Conservation (phyloP, 371 early-diverging fungal species). For the Mortierella sp. region DNA sequence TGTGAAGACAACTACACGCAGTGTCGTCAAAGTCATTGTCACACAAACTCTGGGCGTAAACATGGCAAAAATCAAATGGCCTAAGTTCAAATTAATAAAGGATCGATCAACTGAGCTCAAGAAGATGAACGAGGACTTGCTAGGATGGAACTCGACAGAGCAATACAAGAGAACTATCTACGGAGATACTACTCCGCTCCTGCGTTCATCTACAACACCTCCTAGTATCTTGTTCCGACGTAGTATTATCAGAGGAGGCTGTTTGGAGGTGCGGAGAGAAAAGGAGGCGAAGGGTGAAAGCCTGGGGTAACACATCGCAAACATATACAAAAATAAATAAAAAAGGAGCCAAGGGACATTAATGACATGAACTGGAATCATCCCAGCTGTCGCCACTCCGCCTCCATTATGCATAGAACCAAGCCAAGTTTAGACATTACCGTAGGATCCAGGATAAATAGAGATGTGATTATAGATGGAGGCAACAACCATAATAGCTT, state of each 20-base stretch:
- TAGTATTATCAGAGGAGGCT: neutral
- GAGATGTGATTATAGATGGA: neutral
- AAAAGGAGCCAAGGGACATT: slow-evolving; percentile 23
- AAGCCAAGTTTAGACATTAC: neutral
- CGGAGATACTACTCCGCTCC: slow-evolving; percentile 3
- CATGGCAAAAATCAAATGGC: neutral
- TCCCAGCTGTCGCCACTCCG: slow-evolving; percentile 6
- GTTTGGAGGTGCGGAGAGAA: slow-evolving; percentile 5
- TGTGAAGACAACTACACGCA: no score
- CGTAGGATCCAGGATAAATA: slow-evolving; percentile 11
- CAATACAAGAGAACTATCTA: slow-evolving; percentile 12
- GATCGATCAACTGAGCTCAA: neutral
- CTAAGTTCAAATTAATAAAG: neutral
- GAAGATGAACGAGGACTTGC: neutral
- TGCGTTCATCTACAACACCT: slow-evolving; percentile 12
- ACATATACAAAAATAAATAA: neutral
- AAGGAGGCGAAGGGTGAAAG: slow-evolving; percentile 2
- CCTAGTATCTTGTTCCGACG: slow-evolving; percentile 20
- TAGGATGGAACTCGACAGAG: slow-evolving; percentile 16
- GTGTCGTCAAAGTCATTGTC: no score
- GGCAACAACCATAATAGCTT: no score
- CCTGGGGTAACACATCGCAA: neutral
- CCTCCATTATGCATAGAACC: neutral
- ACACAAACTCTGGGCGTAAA: no score
- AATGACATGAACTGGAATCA: slow-evolving; percentile 40